Evolutionary conservation across 2,329 filamentous ascomycete genomes (phyloP).

Genomic region (Botryosphaeria agaves): DNA sequence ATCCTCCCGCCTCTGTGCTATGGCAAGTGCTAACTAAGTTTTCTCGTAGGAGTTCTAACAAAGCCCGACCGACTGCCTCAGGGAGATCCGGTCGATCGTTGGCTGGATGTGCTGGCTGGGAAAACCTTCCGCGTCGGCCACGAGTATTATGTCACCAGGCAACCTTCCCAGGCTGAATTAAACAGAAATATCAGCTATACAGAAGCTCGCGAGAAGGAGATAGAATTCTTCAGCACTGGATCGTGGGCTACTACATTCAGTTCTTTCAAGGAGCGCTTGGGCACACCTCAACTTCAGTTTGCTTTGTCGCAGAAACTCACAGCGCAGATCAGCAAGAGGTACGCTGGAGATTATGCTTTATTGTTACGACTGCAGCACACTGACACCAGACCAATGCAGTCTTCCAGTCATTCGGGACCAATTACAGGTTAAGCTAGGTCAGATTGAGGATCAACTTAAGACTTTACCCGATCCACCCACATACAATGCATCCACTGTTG

Average conservation of each 20-base stretch:
- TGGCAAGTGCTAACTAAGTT: too few relatives aligned
- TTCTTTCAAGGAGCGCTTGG: constrained; percentile 27
- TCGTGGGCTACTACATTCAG: constrained; percentile 30
- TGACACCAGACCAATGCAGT: constrained; percentile 8
- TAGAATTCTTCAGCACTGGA: constrained; percentile 27
- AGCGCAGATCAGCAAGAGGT: constrained; percentile 23
- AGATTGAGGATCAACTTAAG: constrained; percentile 37
- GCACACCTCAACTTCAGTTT: constrained; percentile 31
- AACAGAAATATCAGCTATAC: constrained; percentile 24
- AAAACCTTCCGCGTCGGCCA: constrained; percentile 45
- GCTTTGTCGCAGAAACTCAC: constrained; percentile 31
- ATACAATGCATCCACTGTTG: constrained; percentile 45
- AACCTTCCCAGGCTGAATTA: constrained; percentile 36
- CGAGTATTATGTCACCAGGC: constrained; percentile 66
- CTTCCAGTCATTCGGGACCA: constrained; percentile 25
- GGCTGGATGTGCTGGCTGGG: constrained; percentile 45
- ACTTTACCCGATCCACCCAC: constrained; percentile 48
- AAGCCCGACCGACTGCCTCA: constrained; percentile 59
- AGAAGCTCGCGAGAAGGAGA: constrained; percentile 31
- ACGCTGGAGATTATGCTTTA: too few relatives aligned
- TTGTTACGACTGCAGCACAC: background rate
- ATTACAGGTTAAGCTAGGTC: constrained; percentile 28
- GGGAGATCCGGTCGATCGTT: constrained; percentile 36
- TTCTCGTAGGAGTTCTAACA: constrained; percentile 53
- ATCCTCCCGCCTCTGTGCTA: too few relatives aligned